A percentile compares a stretch with the other conserved stretches of the same genome.
Evolutionary conservation across 805 yeast genomes (phyloP).

Genomic region (Sugiyamaella valdiviana): DNA sequence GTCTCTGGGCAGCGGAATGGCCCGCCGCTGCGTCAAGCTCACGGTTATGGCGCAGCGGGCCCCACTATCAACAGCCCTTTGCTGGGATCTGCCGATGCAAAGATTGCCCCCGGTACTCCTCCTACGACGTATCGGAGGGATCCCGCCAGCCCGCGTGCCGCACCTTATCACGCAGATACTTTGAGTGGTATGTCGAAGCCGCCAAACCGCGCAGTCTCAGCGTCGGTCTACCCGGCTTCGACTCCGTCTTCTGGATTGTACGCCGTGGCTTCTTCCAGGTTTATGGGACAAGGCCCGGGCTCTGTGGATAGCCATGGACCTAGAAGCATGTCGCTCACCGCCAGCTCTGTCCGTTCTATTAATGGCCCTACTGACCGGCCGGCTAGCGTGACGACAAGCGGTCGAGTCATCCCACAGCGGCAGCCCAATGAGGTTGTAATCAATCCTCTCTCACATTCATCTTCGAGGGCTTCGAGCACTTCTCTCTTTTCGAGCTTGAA

Average conservation of each 20-base stretch:
- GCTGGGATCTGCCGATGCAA: too few species aligned
- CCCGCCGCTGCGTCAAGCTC: background rate
- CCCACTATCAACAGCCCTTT: background rate
- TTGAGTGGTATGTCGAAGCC: background rate
- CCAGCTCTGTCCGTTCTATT: conserved; percentile 2
- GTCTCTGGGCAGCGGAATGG: background rate
- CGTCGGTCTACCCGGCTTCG: background rate
- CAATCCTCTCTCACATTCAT: background rate
- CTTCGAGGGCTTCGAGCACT: conserved; percentile 6
- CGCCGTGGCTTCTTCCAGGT: background rate
- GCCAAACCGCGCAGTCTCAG: background rate
- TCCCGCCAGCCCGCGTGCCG: background rate
- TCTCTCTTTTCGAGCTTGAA: conserved; percentile 7
- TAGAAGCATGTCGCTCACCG: conserved; percentile 16
- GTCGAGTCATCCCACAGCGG: conserved; percentile 23
- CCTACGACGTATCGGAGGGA: background rate
- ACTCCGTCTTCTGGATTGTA: background rate
- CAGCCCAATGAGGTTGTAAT: conserved; percentile 10
- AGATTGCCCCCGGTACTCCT: background rate
- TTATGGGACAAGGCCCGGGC: too few species aligned
- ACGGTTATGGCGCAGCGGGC: background rate
- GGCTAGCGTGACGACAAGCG: conserved; percentile 20
- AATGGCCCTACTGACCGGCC: conserved; percentile 2
- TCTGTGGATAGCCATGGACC: background rate
- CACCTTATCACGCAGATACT: background rate